Base-by-base conservation (phyloP, 2,329 filamentous ascomycete species). In the Cercospora brassicicola region DNA sequence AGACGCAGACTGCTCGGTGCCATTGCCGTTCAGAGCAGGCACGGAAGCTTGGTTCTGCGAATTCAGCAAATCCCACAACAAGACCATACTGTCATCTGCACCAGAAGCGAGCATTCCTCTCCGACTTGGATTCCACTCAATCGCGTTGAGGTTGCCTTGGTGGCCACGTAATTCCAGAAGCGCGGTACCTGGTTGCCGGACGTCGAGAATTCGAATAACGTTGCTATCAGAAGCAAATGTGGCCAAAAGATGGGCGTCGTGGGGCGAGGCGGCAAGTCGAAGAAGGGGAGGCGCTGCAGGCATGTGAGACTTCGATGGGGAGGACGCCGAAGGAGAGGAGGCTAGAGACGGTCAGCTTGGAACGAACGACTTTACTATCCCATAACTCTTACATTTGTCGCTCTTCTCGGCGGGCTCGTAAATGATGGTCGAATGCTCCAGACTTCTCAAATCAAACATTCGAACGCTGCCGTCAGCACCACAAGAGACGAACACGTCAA, bases 381-480 rank as follows among this genome's bases (percentile, higher is more conserved):
- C 20, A 57, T 6, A 4, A 39, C 9, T 69, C 79, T 63, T 69
- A 82, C 82, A 77, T 76, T 82, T 83, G 30, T 83, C 82, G 23
- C 90, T 89, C 81, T 97, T 97, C 73, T 93, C 91, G 0, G 92
- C 94, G 4, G 95, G 95, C 80, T 99, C 95, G 79, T 99, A 99
- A 72, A 99, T 99, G 79, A 99, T 99, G 61, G 95, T 99, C 73
- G 94, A 97, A 79, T 99, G 95, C 79, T 99, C 95, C 63, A 99
- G 83, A 79, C 94, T 98, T 77, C 95, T 89, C 69, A 99, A 84
- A 80, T 99, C 95, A 81, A 99, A 99, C 95, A 99, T 99, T 74
- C 95, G 89, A 28, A 99, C 95, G 79, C 94, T 98, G 45, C 95
- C 95, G 78, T 99, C 95, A 65, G 96, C 94, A 62, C 95, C 95